Evolutionary conservation across 306 rosid genomes (phyloP), one percentile per base, ranked within the genome.

Genomic region (Corylus heterophylla): DNA sequence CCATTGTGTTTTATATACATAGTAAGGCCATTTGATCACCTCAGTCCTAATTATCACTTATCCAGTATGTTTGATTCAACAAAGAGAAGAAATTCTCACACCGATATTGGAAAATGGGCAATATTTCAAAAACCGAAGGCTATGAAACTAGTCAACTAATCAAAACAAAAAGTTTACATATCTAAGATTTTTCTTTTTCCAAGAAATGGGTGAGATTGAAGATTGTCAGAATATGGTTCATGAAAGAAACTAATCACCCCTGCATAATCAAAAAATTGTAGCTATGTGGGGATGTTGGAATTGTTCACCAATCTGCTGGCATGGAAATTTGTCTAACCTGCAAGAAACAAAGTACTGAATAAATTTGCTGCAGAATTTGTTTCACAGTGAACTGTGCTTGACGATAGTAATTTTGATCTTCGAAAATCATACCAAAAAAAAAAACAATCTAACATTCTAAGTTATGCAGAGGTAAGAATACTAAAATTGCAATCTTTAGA

Each of bases 261-360:
- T 39, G 44, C 44, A 39, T 39, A 39, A 39, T 39, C 44, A 3
- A 2, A 39, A 39, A 39, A 39, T 39, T 39, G 44, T 39, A 39
- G 44, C 44, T 39, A 0, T 39, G 44, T 6, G 45, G 35, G 54
- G 16, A 31, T 66, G 80, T 54, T 39, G 45, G 49, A 69, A 44
- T 25, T 17, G 75, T 9, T 39, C 31, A 55, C 39, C 31, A 54
- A 44, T 17, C 75, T 22, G 48, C 49, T 27, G 35, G 48, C 7
- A n/a, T 9, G 47, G 18, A 52, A 25, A 12, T 20, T 54, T 68
- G 18, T 14, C 74, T 52, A 16, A 42, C 55, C 80, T 77, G 74
- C 74, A 68, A 68, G 16, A 68, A 68, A 54, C 17, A 39, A 50
- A 50, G 48, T 16, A 16, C 47, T 17, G 8, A 39, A 14, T 35